A percentile compares a stretch with the other conserved stretches of the same genome.
Conservation (phyloP, 441 rosid genomes). For the Populus hybrid region DNA sequence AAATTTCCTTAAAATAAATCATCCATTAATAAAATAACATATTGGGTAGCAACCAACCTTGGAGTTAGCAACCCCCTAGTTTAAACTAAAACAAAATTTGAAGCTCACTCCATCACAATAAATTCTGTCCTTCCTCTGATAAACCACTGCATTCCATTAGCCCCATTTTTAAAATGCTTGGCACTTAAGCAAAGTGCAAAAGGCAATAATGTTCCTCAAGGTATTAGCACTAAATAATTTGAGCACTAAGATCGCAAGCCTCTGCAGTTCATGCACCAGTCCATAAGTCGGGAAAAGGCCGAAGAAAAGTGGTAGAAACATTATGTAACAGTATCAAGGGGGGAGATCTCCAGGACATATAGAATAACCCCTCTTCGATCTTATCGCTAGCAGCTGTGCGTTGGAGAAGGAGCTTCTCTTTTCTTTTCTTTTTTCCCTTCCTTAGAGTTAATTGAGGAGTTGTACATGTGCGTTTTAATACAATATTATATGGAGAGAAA, state of each 20-base stretch:
- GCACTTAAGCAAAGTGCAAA: background rate
- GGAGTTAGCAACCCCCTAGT: too few species aligned
- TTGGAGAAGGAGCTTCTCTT: slow-evolving; percentile 2
- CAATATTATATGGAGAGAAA: background rate
- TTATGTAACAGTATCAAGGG: too few species aligned
- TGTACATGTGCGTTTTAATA: slow-evolving; percentile 4
- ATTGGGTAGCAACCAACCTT: too few species aligned
- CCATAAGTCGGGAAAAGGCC: too few species aligned
- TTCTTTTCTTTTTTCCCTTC: background rate
- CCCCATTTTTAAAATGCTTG: background rate
- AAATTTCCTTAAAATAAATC: too few species aligned
- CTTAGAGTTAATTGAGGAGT: background rate
- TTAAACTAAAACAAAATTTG: too few species aligned
- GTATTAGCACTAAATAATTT: background rate
- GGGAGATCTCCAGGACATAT: too few species aligned
- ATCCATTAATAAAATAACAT: too few species aligned
- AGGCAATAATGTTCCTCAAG: background rate
- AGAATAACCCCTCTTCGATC: background rate
- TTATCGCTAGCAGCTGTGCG: background rate
- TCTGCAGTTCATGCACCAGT: slow-evolving; percentile 20
- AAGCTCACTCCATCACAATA: too few species aligned
- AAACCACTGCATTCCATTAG: background rate
- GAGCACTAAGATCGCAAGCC: background rate
- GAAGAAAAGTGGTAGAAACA: background rate
- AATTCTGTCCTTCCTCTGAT: too few species aligned